Evolutionary conservation across 352 stramenopile genomes (phyloP), one percentile per base, ranked within the genome.

Genomic region (Phytophthora lateralis): DNA sequence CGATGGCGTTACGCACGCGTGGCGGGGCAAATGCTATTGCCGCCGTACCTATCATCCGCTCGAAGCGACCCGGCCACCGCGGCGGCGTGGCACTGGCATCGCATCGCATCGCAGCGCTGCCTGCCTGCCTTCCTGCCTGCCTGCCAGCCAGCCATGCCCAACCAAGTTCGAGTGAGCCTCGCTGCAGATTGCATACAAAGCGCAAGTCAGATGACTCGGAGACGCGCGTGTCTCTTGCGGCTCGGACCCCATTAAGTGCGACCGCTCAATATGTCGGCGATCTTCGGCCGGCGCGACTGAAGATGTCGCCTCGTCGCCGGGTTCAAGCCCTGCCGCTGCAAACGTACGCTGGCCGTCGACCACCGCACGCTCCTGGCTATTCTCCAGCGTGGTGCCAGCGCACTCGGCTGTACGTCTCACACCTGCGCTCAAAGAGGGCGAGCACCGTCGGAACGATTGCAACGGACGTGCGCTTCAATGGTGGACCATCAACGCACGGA

Each of bases 211-310:
- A 30, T 42, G 35, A 42, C 35, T 42, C 49, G 34, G 6, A 48
- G 35, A 1, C 3, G 35, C 49, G 53, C 54, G 54, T 61, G 42
- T 55, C 54, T 61, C 54, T 61, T 39, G 54, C 54, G 49, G n/a
- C n/a, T n/a, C n/a, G n/a, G n/a, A n/a, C 55, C 47, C 24, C 10
- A 24, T 17, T 49, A 53, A 48, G 39, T 58, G 39, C 51, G 51
- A 58, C 24, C 7, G 18, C 9, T 27, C 32, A n/a, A 32, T 57
- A 48, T 57, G 21, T 38, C 49, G 41, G 49, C 34, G 34, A 56
- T 46, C 30, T 46, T 46, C 12, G 9, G 7, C 7, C 0, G 14
- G 2, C 38, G 15, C 47, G 15, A 37, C 47, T 55, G 47, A 38
- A 56, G 32, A 30, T 45, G 2, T 45, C 49, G 34, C 41, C 4